Conservation (phyloP, 257 asterid genomes). For the Solanum piurae region DNA sequence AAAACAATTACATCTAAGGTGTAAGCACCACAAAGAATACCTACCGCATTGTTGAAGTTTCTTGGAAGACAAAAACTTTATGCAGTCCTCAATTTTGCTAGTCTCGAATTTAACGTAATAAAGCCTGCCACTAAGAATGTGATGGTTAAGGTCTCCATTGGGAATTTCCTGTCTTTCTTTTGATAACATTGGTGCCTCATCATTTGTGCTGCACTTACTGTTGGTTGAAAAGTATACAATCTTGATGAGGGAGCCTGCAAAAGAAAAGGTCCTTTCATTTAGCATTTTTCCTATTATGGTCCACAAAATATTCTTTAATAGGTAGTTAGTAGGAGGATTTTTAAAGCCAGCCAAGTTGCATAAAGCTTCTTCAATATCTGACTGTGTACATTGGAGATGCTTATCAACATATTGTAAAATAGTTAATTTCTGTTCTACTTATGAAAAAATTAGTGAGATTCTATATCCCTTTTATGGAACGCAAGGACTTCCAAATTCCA, state of each 20-base stretch:
- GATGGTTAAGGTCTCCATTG: slow-evolving; percentile 13
- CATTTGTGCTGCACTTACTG: slow-evolving; percentile 8
- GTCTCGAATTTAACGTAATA: slow-evolving; percentile 35
- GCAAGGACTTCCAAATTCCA: neutral
- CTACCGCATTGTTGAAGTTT: slow-evolving; percentile 20
- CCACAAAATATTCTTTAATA: neutral
- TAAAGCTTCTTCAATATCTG: neutral
- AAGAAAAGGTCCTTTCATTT: neutral
- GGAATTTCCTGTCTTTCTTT: slow-evolving; percentile 4
- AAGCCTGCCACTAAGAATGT: slow-evolving; percentile 22
- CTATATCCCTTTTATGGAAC: neutral
- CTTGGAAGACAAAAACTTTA: slow-evolving; percentile 32
- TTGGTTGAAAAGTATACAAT: slow-evolving; percentile 53
- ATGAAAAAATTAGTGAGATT: neutral
- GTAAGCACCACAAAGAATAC: neutral
- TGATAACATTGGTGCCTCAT: slow-evolving; percentile 5
- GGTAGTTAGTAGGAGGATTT: neutral
- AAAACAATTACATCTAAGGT: neutral
- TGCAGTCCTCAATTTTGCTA: slow-evolving; percentile 28
- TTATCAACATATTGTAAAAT: neutral
- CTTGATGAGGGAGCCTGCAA: slow-evolving; percentile 72
- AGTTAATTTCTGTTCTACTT: neutral
- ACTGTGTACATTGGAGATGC: neutral
- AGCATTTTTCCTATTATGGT: neutral
- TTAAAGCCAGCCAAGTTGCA: neutral